These are phyloP conservation scores for Osmanthus fragrans DNA, from an alignment of 257 asterid species.

Conservation along the genomic window DNA sequence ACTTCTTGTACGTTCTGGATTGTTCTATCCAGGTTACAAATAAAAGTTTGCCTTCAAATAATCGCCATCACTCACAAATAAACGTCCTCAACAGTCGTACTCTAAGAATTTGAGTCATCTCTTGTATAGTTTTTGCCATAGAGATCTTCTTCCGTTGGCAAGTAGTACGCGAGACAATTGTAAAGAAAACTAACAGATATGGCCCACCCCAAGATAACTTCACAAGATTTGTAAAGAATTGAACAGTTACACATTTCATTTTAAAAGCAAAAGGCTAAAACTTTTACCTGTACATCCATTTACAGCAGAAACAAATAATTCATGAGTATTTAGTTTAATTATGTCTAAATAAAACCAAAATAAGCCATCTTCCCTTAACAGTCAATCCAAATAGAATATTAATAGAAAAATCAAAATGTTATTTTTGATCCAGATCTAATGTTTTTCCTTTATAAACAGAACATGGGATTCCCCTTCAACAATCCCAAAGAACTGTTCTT, in stretches of 20 bases:
- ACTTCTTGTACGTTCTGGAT: too few species aligned
- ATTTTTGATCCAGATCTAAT: constrained; percentile 81
- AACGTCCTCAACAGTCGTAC: too few species aligned
- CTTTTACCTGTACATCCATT: constrained; percentile 30
- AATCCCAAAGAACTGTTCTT: constrained; percentile 53
- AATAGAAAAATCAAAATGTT: constrained; percentile 55
- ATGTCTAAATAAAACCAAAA: constrained; percentile 33
- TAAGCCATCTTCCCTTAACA: constrained; percentile 39
- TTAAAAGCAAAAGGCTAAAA: constrained; percentile 32
- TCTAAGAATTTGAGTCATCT: too few species aligned
- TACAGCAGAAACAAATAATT: constrained; percentile 25
- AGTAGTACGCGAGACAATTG: too few species aligned
- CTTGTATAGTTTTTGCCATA: too few species aligned
- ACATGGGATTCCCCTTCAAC: constrained; percentile 69
- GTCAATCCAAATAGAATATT: constrained; percentile 36
- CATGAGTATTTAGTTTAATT: constrained; percentile 4
- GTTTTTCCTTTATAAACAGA: constrained; percentile 64
- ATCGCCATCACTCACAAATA: too few species aligned
- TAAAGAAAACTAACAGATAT: constrained; percentile 4
- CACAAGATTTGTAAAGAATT: constrained; percentile 12
- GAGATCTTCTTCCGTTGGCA: too few species aligned
- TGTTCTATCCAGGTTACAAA: too few species aligned
- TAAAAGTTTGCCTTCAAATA: too few species aligned
- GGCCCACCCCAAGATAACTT: constrained; percentile 24
- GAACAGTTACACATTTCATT: constrained; percentile 21